phyloP scores from a whole-genome alignment of 306 rosid species.

The Corylus americana region DNA sequence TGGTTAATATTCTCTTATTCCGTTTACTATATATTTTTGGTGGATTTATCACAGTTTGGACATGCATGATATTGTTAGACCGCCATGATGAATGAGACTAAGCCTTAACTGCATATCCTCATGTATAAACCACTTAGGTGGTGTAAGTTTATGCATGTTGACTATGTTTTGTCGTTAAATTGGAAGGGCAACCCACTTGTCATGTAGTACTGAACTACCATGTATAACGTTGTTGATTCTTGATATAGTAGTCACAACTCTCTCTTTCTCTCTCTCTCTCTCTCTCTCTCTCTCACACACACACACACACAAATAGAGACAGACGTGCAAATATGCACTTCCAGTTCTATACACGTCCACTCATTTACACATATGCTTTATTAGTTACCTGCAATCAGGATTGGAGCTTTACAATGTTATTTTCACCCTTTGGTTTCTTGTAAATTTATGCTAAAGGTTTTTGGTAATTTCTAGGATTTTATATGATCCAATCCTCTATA shows the following conservation, averaged over 20 bases:
- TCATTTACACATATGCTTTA: background rate
- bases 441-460: too few relatives aligned
- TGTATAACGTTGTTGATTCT: background rate
- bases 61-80: background rate
- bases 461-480: background rate
- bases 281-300: too few relatives aligned
- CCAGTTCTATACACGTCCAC: background rate
- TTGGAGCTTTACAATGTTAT: too few relatives aligned
- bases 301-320: too few relatives aligned
- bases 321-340: too few relatives aligned
- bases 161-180: background rate
- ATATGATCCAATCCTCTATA: background rate
- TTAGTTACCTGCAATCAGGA: too few relatives aligned
- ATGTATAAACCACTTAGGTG: background rate
- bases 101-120: background rate
- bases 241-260: background rate
- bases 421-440: background rate
- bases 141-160: background rate
- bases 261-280: background rate
- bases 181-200: background rate
- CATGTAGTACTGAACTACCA: background rate
- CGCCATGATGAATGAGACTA: background rate
- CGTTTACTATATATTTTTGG: background rate
- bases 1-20: slow-evolving; percentile 4
- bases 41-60: background rate